Evolutionary conservation across 2,329 filamentous ascomycete species (phyloP).

Genomic region (Aspergillus intermedius): DNA sequence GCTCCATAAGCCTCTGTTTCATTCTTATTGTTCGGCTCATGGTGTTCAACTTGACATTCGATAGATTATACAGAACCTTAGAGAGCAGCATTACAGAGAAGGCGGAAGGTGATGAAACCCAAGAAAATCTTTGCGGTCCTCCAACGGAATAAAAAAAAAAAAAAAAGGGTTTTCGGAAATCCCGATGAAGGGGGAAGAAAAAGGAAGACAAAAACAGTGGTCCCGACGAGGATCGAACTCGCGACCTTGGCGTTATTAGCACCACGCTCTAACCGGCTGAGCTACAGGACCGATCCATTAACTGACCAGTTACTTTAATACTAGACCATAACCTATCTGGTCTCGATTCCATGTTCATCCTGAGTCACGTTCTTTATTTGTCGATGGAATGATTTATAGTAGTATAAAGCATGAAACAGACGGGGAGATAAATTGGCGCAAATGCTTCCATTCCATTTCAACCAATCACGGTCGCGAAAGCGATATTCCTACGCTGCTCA

Average conservation of each 20-base stretch:
- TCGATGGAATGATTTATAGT: too few species aligned
- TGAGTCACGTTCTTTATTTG: too few species aligned
- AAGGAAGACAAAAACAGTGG: background rate
- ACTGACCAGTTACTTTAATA: too few species aligned
- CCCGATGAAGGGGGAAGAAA: background rate
- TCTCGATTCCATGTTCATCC: too few species aligned
- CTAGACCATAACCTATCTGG: too few species aligned
- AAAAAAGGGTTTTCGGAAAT: background rate
- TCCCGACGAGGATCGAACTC: conserved; percentile 2
- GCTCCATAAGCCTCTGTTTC: too few species aligned
- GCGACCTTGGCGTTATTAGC: conserved; percentile 3
- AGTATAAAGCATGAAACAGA: too few species aligned
- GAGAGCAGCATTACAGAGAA: background rate
- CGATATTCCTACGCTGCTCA: too few species aligned
- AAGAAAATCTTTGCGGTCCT: background rate
- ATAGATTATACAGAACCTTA: background rate
- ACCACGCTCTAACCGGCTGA: conserved; percentile 2
- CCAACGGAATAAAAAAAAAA: background rate
- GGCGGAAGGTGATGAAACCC: background rate
- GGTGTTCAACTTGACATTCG: background rate
- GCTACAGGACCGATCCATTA: background rate
- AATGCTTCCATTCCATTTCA: too few species aligned
- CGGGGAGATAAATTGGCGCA: too few species aligned
- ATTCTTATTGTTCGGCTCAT: too few species aligned
- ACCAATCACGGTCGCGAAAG: too few species aligned